Evolutionary conservation across 176 grass and related monocot genomes (phyloP).

Genomic region (Bolboschoenus planiculmis): DNA sequence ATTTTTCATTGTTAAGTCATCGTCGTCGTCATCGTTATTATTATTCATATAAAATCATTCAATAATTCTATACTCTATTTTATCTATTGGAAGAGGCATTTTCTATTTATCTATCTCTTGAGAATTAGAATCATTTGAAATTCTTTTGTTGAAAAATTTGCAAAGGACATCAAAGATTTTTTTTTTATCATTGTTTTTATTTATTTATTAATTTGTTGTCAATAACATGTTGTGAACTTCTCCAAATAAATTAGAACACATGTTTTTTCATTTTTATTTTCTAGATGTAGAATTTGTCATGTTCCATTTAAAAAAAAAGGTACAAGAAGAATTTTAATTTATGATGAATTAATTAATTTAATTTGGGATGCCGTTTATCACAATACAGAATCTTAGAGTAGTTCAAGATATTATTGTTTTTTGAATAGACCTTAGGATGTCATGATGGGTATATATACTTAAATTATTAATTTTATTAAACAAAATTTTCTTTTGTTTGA

Average conservation of each 20-base stretch:
- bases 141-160: not conserved
- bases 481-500: not conserved
- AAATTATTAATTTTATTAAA: not conserved
- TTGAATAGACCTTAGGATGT: not conserved
- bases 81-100: not conserved
- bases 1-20: too few species aligned
- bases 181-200: not conserved
- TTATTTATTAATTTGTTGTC: too few species aligned
- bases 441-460: not conserved
- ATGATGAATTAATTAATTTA: not conserved
- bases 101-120: not conserved
- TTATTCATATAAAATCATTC: too few species aligned
- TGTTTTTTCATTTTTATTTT: not conserved
- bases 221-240: not conserved
- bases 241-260: not conserved
- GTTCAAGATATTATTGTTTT: not conserved
- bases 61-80: too few species aligned
- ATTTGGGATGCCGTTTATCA: not conserved
- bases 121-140: not conserved
- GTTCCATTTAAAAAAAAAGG: not conserved
- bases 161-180: not conserved
- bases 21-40: too few species aligned
- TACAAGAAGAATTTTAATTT: not conserved
- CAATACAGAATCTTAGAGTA: not conserved
- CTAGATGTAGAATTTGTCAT: not conserved